Evolutionary conservation across 495 filamentous ascomycete species (phyloP).

Genomic region (Cenococcum geophilum): DNA sequence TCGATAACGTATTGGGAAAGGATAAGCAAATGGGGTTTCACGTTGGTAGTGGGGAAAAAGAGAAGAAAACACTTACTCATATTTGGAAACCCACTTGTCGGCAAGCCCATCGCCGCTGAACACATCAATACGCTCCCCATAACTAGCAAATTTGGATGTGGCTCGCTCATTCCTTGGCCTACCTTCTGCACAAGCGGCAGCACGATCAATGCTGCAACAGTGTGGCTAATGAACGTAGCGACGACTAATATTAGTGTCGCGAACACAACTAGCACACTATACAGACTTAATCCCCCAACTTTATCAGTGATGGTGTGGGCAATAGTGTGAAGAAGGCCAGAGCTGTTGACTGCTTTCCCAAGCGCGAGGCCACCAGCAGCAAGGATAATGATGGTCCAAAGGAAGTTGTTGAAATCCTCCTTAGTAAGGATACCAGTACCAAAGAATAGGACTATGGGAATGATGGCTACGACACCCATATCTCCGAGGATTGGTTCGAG

Average conservation of each 20-base stretch:
- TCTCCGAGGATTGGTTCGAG: conserved; percentile 85
- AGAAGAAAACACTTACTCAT: conserved; percentile 72
- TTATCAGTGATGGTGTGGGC: conserved; percentile 63
- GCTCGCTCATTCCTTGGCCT: conserved; percentile 74
- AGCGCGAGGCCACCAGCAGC: conserved; percentile 89
- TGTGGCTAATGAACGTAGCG: conserved; percentile 97
- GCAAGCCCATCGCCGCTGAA: conserved; percentile 76
- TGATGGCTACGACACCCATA: conserved; percentile 97
- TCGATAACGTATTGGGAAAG: too few relatives aligned
- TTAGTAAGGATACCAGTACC: conserved; percentile 96
- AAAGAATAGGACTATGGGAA: conserved; percentile 93
- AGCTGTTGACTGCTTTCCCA: conserved; percentile 89
- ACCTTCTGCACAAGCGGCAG: conserved; percentile 84
- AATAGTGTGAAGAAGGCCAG: conserved; percentile 86
- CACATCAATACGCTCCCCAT: conserved; percentile 74
- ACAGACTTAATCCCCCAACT: conserved; percentile 76
- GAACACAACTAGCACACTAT: conserved; percentile 83
- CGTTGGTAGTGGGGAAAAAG: neutral
- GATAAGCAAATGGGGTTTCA: neutral
- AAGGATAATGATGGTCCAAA: conserved; percentile 99
- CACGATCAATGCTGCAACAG: conserved; percentile 92
- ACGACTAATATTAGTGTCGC: conserved; percentile 80
- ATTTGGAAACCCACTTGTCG: conserved; percentile 95
- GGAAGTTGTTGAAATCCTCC: conserved; percentile 99
- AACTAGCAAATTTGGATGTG: conserved; percentile 89